Base-by-base conservation (phyloP, 495 filamentous ascomycete genomes). In the Chaetomidium leptoderma region DNA sequence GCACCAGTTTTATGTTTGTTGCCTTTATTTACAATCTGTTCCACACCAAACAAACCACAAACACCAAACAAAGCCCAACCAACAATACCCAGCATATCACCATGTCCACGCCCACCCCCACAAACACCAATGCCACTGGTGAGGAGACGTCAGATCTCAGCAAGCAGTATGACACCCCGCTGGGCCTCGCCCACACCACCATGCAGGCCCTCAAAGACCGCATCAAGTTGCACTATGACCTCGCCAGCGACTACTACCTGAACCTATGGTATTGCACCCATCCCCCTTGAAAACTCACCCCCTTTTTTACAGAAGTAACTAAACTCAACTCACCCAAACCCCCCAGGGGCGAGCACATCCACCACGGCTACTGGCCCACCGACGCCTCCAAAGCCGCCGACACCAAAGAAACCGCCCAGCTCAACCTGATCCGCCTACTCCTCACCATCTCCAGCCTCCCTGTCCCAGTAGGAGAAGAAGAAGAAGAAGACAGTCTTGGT, bases 291-390 rank as follows among this genome's bases (percentile, higher is more conserved):
- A n/a, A n/a, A n/a, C 4, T 26, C 5, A 8, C 47, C 11, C 29
- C 19, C 37, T 32, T 23, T 26, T 30, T 49, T 17, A 10, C 37
- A 27, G 40, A 43, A 23, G 13, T 11, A 27, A 33, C 23, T 4
- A 49, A 33, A 11, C 32, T 26, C 37, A 26, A 43, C 47, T 40
- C 43, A 42, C 32, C 48, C 19, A 37, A n/a, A 10, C 35, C 9
- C 2, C 7, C 6, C 51, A 83, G 80, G 81, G 81, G 81, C 35
- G 80, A 83, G 57, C 81, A 83, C 62, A 83, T 83, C 62, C 81
- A 83, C 58, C 81, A 83, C 60, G 81, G 81, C 29, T 75, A 77
- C 62, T 79, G 77, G 74, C 69, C 79, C 36, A 72, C 66, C 21
- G 68, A 71, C 37, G 53, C 63, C 39, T 62, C 67, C 50, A 70